Percentiles rank a stretch among this genome's conserved stretches.
Conservation (phyloP, 768 basidiomycete genomes). For the Tricholoma bakamatsutake region DNA sequence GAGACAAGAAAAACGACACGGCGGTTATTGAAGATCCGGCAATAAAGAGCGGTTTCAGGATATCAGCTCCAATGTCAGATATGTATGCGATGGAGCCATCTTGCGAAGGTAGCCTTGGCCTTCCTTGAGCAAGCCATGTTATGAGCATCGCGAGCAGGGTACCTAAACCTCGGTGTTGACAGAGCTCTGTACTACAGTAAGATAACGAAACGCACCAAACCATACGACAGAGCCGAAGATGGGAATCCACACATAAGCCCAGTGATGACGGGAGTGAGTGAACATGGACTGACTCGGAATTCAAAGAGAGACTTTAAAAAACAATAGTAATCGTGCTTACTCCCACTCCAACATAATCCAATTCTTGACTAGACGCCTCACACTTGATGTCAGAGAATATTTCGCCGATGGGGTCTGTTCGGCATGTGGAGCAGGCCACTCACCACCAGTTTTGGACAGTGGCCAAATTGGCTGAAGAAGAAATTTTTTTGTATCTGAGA, state of each 20-base stretch:
- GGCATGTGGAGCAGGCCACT: too few species aligned
- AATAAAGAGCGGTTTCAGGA: conserved; percentile 73
- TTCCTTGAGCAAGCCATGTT: conserved; percentile 63
- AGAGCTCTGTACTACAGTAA: background rate
- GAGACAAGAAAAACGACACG: conserved; percentile 52
- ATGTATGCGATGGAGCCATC: conserved; percentile 64
- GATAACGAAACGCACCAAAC: conserved; percentile 42
- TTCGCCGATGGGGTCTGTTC: too few species aligned
- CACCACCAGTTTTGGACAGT: too few species aligned
- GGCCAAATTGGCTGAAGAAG: too few species aligned
- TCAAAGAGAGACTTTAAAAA: background rate
- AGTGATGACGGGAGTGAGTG: conserved; percentile 33
- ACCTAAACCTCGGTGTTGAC: conserved; percentile 21
- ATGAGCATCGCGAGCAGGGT: conserved; percentile 67
- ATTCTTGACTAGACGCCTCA: too few species aligned
- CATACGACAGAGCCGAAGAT: conserved; percentile 55
- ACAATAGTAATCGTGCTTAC: too few species aligned
- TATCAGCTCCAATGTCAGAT: conserved; percentile 70
- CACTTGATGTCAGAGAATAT: too few species aligned
- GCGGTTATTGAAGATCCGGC: conserved; percentile 60
- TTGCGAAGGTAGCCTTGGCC: conserved; percentile 51
- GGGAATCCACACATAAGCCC: conserved; percentile 64
- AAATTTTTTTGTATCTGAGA: too few species aligned
- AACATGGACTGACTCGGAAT: conserved; percentile 11
- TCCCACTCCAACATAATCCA: too few species aligned